phyloP scores from a whole-genome alignment of 1,284 basidiomycete genomes.

The Wolfiporia cocos region DNA sequence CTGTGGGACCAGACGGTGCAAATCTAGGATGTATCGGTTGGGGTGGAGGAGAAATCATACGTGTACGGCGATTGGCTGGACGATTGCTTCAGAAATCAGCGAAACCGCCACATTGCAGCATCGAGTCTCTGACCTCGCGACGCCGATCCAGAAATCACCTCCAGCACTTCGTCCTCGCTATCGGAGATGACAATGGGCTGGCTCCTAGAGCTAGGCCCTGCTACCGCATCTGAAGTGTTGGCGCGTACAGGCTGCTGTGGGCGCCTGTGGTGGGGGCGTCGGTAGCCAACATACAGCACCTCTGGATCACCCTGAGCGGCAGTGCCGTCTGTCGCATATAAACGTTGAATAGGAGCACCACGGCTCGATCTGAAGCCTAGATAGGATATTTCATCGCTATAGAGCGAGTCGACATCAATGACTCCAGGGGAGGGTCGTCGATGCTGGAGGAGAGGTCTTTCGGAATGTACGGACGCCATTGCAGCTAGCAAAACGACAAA shows the following conservation, averaged over 20 bases:
- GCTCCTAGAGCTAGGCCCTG: no score
- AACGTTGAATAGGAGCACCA: constrained; percentile 4
- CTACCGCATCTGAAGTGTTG: no score
- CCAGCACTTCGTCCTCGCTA: constrained; percentile 41
- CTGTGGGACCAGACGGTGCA: constrained; percentile 30
- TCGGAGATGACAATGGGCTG: constrained; percentile 27
- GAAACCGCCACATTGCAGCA: neutral
- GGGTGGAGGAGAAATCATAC: constrained; percentile 40
- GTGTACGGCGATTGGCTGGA: constrained; percentile 16
- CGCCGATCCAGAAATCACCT: no score
- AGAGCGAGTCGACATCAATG: constrained; percentile 28
- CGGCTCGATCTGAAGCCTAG: constrained; percentile 12
- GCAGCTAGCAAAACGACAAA: no score
- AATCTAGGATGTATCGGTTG: constrained; percentile 21
- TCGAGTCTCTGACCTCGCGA: neutral
- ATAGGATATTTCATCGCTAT: constrained; percentile 24
- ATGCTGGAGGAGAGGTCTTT: no score
- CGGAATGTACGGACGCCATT: no score
- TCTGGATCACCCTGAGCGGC: no score
- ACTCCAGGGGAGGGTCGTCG: constrained; percentile 14
- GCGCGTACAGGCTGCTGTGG: no score
- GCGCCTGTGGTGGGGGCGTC: no score
- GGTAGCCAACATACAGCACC: no score
- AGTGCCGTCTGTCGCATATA: no score
- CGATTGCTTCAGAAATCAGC: neutral